A percentile compares a stretch with the other conserved stretches of the same genome.
These are phyloP conservation scores for Apiospora sp. DNA, from an alignment of 2,329 filamentous ascomycete genomes.

Conservation along the genomic window DNA sequence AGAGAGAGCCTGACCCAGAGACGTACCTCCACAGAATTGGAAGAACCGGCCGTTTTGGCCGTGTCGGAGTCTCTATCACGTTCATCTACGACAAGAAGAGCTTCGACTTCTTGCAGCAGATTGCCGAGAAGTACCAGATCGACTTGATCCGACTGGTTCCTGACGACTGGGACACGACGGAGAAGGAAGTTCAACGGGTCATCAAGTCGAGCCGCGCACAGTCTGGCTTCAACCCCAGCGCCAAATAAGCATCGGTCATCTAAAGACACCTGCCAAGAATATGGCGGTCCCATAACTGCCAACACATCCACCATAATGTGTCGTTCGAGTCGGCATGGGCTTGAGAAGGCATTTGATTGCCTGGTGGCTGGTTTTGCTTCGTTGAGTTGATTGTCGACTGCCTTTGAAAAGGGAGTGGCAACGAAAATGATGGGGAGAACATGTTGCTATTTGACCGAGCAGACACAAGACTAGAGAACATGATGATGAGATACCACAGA, in stretches of 20 bases:
- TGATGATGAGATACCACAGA: slow-evolving; percentile 22
- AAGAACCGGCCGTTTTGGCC: slow-evolving; percentile 94
- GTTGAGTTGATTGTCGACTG: not conserved
- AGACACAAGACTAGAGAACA: not conserved
- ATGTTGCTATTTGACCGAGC: slow-evolving; percentile 3
- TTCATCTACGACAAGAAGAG: slow-evolving; percentile 90
- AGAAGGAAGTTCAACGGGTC: slow-evolving; percentile 80
- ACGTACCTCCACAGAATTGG: slow-evolving; percentile 98
- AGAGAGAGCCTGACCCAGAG: slow-evolving; percentile 87
- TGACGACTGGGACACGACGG: slow-evolving; percentile 89
- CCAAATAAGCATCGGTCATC: slow-evolving; percentile 26
- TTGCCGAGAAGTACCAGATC: slow-evolving; percentile 81
- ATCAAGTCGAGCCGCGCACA: slow-evolving; percentile 75
- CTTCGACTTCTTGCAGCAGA: slow-evolving; percentile 80
- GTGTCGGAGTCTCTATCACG: slow-evolving; percentile 93
- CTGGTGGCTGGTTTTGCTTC: not conserved
- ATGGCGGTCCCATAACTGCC: not conserved
- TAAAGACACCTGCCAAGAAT: not conserved
- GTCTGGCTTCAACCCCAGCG: slow-evolving; percentile 57
- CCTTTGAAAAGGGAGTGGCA: not conserved
- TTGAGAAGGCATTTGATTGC: not conserved
- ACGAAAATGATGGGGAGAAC: not conserved
- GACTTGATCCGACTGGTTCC: slow-evolving; percentile 83
- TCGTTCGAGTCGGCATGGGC: not conserved
- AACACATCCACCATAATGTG: not conserved